Evolutionary conservation across 169 alveolate species (phyloP).

Genomic region (Gregarina niphandrodes): DNA sequence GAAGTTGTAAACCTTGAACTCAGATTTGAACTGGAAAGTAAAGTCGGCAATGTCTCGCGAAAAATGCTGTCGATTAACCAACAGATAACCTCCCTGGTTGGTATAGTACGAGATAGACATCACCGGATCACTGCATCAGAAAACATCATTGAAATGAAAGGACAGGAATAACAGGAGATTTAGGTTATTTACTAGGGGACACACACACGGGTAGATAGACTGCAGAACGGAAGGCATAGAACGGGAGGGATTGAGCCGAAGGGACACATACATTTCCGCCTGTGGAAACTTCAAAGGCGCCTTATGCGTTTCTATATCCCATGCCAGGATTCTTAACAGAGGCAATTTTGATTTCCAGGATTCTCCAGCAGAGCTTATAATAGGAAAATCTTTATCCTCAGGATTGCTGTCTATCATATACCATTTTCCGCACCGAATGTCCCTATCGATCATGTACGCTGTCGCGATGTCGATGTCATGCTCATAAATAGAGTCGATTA

Average conservation of each 20-base stretch:
- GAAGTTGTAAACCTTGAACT: slow-evolving; percentile 23
- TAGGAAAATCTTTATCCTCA: neutral
- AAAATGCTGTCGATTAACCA: slow-evolving; percentile 69
- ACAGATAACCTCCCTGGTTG: slow-evolving; percentile 81
- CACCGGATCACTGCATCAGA: slow-evolving; percentile 27
- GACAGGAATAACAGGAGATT: neutral
- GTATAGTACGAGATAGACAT: slow-evolving; percentile 75
- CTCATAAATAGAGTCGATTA: slow-evolving; percentile 1
- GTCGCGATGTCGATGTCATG: slow-evolving; percentile 3
- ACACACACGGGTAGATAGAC: neutral
- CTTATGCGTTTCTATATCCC: slow-evolving; percentile 92
- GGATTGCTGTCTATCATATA: slow-evolving; percentile 45
- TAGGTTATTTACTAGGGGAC: neutral
- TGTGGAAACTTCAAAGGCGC: slow-evolving; percentile 93
- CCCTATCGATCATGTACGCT: slow-evolving; percentile 49
- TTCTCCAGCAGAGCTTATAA: neutral
- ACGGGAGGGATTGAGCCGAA: neutral
- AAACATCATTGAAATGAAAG: neutral
- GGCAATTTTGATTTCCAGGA: slow-evolving; percentile 13
- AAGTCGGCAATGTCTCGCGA: slow-evolving; percentile 74
- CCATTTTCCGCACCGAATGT: slow-evolving; percentile 84
- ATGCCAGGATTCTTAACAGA: slow-evolving; percentile 71
- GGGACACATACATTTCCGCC: slow-evolving; percentile 25
- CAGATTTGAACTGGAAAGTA: slow-evolving; percentile 80
- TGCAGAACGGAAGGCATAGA: neutral